These are phyloP conservation scores for Populus simonii DNA, from an alignment of 345 rosid genomes.

Conservation along the genomic window DNA sequence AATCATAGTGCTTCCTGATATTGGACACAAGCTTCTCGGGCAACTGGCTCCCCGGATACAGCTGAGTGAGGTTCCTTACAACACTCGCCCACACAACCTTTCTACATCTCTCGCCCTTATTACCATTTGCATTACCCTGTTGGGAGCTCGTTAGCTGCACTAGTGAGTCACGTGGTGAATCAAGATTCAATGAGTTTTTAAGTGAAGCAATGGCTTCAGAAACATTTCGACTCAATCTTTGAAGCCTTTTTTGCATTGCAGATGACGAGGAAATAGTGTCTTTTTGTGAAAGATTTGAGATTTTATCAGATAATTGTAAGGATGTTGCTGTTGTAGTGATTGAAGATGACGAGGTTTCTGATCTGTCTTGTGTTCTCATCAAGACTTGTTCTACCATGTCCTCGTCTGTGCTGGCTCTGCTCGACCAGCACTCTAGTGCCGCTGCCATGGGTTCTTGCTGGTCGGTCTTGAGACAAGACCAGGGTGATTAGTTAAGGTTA, in stretches of 20 bases:
- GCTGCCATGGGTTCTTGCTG: slow-evolving; percentile 57
- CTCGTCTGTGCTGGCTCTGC: slow-evolving; percentile 80
- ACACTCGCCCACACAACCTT: slow-evolving; percentile 87
- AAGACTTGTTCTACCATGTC: slow-evolving; percentile 93
- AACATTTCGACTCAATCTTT: slow-evolving; percentile 77
- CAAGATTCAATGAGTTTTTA: slow-evolving; percentile 80
- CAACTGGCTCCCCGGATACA: slow-evolving; percentile 90
- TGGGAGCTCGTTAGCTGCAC: not conserved
- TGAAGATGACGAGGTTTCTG: slow-evolving; percentile 11
- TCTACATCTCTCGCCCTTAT: slow-evolving; percentile 51
- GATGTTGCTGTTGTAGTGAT: not conserved
- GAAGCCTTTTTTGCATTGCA: slow-evolving; percentile 72
- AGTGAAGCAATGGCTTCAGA: slow-evolving; percentile 86
- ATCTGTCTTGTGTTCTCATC: slow-evolving; percentile 78
- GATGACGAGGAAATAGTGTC: slow-evolving; percentile 32
- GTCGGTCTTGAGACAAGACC: not conserved
- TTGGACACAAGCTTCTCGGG: slow-evolving; percentile 93
- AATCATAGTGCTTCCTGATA: slow-evolving; percentile 91
- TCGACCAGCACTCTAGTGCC: slow-evolving; percentile 96
- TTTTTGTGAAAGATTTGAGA: slow-evolving; percentile 2
- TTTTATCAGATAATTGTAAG: not conserved
- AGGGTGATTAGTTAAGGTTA: not conserved
- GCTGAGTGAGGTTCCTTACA: slow-evolving; percentile 81
- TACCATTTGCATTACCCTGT: not conserved
- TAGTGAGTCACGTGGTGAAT: slow-evolving; percentile 46